Evolutionary conservation across 768 basidiomycete species (phyloP).

Genomic region (Mycena crocata): DNA sequence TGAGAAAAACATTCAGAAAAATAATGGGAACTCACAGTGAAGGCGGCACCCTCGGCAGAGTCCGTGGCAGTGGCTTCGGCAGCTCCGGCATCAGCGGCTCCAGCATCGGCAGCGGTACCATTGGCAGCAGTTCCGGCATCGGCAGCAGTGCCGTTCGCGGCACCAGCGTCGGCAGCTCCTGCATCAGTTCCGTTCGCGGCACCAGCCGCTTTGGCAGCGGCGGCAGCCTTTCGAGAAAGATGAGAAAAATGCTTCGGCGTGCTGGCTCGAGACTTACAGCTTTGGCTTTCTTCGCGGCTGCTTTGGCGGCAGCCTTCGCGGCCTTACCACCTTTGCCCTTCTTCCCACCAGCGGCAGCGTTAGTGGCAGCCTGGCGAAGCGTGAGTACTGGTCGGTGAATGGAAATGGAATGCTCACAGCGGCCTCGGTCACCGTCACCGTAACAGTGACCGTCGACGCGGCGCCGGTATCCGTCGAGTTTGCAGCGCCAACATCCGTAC

Average conservation of each 20-base stretch:
- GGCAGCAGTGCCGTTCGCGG: neutral
- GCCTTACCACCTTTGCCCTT: neutral
- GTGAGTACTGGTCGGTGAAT: neutral
- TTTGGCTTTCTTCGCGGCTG: conserved; percentile 8
- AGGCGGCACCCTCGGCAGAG: neutral
- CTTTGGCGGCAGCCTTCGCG: neutral
- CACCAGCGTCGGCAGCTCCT: neutral
- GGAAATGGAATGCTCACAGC: conserved; percentile 18
- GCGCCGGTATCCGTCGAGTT: too few species aligned
- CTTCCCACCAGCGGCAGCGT: neutral
- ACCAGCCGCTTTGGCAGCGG: too few species aligned
- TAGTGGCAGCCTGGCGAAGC: conserved; percentile 26
- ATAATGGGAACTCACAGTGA: too few species aligned
- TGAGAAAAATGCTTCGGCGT: too few species aligned
- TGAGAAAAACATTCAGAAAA: too few species aligned
- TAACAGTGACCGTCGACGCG: conserved; percentile 29
- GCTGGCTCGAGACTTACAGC: neutral
- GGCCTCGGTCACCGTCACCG: conserved; percentile 35
- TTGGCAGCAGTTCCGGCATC: neutral
- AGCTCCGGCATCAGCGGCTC: neutral
- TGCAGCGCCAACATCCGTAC: too few species aligned
- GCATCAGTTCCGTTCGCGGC: too few species aligned
- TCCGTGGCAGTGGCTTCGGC: neutral
- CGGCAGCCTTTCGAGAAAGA: too few species aligned
- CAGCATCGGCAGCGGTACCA: conserved; percentile 1